These are phyloP conservation scores for Roridomyces roridus DNA, from an alignment of 768 basidiomycete species.

Conservation along the genomic window DNA sequence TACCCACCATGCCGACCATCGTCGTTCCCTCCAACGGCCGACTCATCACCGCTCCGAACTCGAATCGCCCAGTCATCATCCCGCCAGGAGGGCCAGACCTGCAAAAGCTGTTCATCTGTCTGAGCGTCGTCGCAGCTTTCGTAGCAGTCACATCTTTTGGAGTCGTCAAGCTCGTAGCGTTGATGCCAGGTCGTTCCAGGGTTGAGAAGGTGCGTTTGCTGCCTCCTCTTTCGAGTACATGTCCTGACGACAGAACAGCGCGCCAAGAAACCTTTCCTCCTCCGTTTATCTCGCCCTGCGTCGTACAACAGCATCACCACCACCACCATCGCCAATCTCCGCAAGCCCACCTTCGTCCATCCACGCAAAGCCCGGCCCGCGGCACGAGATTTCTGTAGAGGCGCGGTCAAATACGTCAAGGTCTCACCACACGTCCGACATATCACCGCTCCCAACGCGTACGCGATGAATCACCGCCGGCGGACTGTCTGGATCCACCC, in stretches of 20 bases:
- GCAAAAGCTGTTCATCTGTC: slow-evolving; percentile 6
- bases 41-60: no score
- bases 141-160: slow-evolving; percentile 2
- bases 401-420: background rate
- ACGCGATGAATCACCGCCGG: slow-evolving; percentile 4
- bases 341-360: background rate
- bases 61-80: no score
- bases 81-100: no score
- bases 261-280: no score
- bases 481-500: background rate
- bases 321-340: no score
- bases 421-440: slow-evolving; percentile 3
- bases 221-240: no score
- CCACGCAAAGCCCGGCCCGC: background rate
- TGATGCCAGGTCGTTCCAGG: background rate
- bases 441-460: slow-evolving; percentile 4
- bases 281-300: no score
- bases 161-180: background rate
- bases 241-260: no score
- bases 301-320: no score
- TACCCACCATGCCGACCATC: slow-evolving; percentile 9
- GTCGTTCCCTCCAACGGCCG: no score
- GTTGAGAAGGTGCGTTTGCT: background rate
- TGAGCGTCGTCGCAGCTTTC: background rate
- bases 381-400: background rate